Evolutionary conservation across 73 alveolate species (phyloP).

Genomic region (Strombidium stylifer): DNA sequence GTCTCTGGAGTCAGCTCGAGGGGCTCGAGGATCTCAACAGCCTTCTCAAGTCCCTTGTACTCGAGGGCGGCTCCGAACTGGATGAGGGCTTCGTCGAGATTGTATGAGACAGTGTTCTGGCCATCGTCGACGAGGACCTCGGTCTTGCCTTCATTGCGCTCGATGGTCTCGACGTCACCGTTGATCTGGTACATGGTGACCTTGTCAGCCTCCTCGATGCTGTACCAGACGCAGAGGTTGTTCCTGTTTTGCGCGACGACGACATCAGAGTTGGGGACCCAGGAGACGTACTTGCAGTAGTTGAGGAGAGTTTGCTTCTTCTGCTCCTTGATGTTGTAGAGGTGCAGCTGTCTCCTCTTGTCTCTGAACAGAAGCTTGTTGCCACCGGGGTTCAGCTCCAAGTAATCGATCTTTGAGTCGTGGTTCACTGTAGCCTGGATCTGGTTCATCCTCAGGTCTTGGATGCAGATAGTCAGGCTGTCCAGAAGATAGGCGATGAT

Average conservation of each 20-base stretch:
- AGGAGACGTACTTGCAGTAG: constrained; percentile 99
- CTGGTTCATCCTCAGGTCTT: constrained; percentile 91
- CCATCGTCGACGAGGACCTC: constrained; percentile 98
- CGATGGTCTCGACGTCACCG: constrained; percentile 99
- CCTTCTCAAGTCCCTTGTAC: constrained; percentile 91
- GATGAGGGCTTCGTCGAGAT: constrained; percentile 94
- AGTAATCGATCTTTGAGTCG: constrained; percentile 97
- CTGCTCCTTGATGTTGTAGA: constrained; percentile 96
- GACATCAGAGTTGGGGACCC: constrained; percentile 99
- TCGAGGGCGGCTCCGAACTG: constrained; percentile 98
- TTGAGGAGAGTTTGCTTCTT: constrained; percentile 95
- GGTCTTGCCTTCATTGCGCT: constrained; percentile 96
- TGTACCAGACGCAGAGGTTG: constrained; percentile 99
- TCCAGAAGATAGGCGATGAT: constrained; percentile 99
- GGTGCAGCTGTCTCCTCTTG: constrained; percentile 98
- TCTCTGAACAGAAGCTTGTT: constrained; percentile 98
- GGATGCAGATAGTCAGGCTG: constrained; percentile 96
- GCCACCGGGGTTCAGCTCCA: constrained; percentile 97
- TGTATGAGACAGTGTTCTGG: constrained; percentile 86
- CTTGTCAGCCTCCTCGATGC: constrained; percentile 99
- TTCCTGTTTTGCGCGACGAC: constrained; percentile 99
- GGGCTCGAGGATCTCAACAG: constrained; percentile 96
- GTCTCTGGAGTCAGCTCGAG: constrained; percentile 98
- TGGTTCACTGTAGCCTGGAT: constrained; percentile 97
- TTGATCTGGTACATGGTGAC: constrained; percentile 95